Base-by-base conservation (phyloP, 441 rosid species). In the Melastoma candidum region DNA sequence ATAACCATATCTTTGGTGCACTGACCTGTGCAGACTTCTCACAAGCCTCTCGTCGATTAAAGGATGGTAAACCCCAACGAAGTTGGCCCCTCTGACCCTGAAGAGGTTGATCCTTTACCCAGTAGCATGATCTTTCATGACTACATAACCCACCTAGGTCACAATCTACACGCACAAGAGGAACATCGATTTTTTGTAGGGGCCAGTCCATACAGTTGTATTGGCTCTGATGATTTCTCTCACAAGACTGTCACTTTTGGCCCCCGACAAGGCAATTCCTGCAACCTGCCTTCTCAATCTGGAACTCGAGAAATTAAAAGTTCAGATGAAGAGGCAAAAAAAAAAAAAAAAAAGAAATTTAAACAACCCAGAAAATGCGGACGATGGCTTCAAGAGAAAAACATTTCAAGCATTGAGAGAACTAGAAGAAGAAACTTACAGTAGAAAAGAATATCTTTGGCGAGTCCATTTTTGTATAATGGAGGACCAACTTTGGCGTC, bases 401-500 rank as follows among this genome's bases (percentile, higher is more conserved):
- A 27, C 44, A 22, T 43, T 22, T 12, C 26, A 43, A 26, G 43
- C 27, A 49, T 39, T 27, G 26, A 57, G 17, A 49, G 44, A 53
- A 59, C 54, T 51, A 63, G 29, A 2, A 45, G 11, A 4, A 59
- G 55, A n/a, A 60, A 75, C 95, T 83, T 74, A 89, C 97, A 67
- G 71, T 69, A 47, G 96, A 80, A 17, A 47, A 93, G 82, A 52
- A 93, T 80, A 68, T 93, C 96, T 61, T 76, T 69, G 4, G 96
- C 85, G 26, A 93, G 83, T 32, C 87, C 90, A 67, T 76, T 84
- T 67, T 89, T 97, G 73, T 75, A 77, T 56, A 70, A 72, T 51
- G 95, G 98, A 14, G 96, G 97, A 52, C 98, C 95, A 24, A 89
- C 85, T 76, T 93, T 93, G n/a, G 80, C 96, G 69, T 93, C 98